phyloP scores from a whole-genome alignment of 2,329 filamentous ascomycete species.

The Fusarium pseudocircinatum region DNA sequence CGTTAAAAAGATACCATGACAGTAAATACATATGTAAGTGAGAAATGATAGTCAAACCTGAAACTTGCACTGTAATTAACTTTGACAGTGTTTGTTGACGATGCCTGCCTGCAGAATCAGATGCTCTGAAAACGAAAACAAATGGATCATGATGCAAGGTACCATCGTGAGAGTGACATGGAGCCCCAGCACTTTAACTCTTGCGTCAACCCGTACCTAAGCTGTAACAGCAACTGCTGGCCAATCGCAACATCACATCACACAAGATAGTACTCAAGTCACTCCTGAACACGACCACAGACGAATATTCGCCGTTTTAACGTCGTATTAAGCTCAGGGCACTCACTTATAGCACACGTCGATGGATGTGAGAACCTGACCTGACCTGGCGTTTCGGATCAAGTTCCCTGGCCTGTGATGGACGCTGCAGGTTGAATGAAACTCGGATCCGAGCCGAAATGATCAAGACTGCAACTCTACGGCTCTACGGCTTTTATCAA shows the following conservation, averaged over 20 bases:
- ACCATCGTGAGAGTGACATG: neutral
- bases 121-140: neutral
- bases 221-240: neutral
- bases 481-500: neutral
- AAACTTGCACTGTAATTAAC: neutral
- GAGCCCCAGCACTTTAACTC: neutral
- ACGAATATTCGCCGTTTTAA: neutral
- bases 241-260: conserved; percentile 26
- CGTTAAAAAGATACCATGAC: neutral
- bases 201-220: neutral
- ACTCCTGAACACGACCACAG: neutral
- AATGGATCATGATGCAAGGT: conserved; percentile 7
- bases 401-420: conserved; percentile 3
- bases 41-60: neutral
- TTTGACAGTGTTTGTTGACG: conserved; percentile 3
- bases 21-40: neutral
- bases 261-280: neutral
- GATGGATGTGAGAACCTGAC: neutral
- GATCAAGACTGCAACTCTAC: neutral
- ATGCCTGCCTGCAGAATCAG: neutral
- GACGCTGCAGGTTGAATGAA: conserved; percentile 7
- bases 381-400: conserved; percentile 9
- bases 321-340: conserved; percentile 8
- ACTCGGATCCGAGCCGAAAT: conserved; percentile 24
- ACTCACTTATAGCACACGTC: conserved; percentile 10